These are phyloP conservation scores for Colletotrichum lini DNA, from an alignment of 2,329 filamentous ascomycete species.

Conservation along the genomic window DNA sequence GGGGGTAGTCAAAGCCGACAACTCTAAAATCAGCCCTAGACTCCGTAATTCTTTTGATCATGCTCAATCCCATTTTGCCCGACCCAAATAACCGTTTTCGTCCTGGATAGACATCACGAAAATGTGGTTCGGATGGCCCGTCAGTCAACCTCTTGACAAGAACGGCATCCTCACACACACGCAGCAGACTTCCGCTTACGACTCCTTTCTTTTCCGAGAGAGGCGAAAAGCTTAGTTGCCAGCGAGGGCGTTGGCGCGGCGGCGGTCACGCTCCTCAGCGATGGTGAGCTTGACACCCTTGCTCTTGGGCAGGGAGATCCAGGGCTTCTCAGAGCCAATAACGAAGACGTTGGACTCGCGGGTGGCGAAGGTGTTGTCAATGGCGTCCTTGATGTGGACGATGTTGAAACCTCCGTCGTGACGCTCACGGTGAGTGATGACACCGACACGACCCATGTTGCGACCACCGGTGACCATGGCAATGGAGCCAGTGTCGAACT, in stretches of 20 bases:
- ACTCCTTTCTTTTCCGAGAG: conserved; percentile 34
- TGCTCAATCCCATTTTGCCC: conserved; percentile 43
- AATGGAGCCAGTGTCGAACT: conserved; percentile 98
- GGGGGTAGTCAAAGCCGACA: conserved; percentile 44
- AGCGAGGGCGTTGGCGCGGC: conserved; percentile 76
- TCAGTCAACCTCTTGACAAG: background rate
- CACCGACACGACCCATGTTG: conserved; percentile 99
- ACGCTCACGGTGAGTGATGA: conserved; percentile 99
- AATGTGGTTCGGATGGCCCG: background rate
- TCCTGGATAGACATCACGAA: conserved; percentile 41
- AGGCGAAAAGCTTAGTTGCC: conserved; percentile 60
- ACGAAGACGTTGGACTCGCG: conserved; percentile 99
- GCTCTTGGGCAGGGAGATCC: conserved; percentile 99
- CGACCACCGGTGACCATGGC: conserved; percentile 99
- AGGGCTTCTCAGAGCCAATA: conserved; percentile 98
- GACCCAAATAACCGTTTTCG: conserved; percentile 38
- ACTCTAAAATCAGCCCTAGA: conserved; percentile 44
- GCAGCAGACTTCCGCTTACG: conserved; percentile 33
- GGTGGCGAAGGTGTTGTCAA: conserved; percentile 99
- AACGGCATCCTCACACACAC: background rate
- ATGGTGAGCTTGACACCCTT: conserved; percentile 99
- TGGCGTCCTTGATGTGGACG: conserved; percentile 99
- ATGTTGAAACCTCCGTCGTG: conserved; percentile 99
- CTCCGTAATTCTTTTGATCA: conserved; percentile 44
- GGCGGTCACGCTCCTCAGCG: conserved; percentile 98